These are phyloP conservation scores for Ustanciosporium gigantosporum DNA, from an alignment of 1,284 basidiomycete species.

Conservation along the genomic window DNA sequence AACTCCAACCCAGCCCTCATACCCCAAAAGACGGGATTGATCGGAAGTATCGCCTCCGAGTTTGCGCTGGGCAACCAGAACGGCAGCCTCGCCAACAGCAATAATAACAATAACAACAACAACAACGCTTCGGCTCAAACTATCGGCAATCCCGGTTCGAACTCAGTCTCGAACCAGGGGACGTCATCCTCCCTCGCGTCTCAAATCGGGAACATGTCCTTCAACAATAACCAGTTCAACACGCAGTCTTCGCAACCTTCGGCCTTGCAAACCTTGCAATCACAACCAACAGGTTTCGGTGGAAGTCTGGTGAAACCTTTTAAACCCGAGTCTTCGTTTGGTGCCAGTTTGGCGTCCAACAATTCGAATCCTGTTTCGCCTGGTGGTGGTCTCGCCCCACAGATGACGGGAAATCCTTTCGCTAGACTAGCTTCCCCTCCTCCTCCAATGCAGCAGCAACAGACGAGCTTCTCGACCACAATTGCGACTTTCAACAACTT, in stretches of 20 bases:
- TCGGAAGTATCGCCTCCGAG: slow-evolving; percentile 61
- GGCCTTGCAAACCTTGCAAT: slow-evolving; percentile 15
- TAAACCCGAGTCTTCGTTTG: slow-evolving; percentile 48
- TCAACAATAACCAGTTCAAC: slow-evolving; percentile 1
- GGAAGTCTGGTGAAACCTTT: slow-evolving; percentile 37
- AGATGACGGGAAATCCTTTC: slow-evolving; percentile 48
- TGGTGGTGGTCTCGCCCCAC: slow-evolving; percentile 4
- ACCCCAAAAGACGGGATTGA: slow-evolving; percentile 58
- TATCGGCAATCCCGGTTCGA: background rate
- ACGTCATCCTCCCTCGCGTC: slow-evolving; percentile 10
- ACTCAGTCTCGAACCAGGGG: background rate
- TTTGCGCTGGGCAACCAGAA: slow-evolving; percentile 46
- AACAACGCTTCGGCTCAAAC: slow-evolving; percentile 1
- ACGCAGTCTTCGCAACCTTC: background rate
- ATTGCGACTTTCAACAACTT: background rate
- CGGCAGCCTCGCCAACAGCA: slow-evolving; percentile 2
- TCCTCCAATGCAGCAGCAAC: background rate
- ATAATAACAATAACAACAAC: background rate
- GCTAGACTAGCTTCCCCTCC: slow-evolving; percentile 6
- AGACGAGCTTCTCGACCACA: background rate
- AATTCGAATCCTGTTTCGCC: background rate
- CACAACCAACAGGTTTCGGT: slow-evolving; percentile 51
- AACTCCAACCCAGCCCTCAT: slow-evolving; percentile 15
- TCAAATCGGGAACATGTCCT: slow-evolving; percentile 34
- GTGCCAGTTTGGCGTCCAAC: slow-evolving; percentile 27